Percentiles rank a stretch among this genome's conserved stretches.
Conservation (phyloP, 306 rosid species). For the Albizia julibrissin region DNA sequence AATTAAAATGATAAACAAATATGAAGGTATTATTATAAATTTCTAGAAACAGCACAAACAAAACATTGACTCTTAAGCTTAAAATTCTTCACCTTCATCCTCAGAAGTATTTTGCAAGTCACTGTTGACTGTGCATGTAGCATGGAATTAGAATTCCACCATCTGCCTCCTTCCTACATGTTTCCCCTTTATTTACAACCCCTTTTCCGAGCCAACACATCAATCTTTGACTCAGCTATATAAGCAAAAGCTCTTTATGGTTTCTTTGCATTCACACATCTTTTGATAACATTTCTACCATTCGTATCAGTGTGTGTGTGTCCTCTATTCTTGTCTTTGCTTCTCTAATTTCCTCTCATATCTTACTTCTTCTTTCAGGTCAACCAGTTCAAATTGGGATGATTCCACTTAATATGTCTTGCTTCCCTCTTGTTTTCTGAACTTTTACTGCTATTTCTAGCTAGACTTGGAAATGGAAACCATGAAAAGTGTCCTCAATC, state of each 20-base stretch:
- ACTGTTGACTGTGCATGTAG: neutral
- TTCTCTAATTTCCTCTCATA: neutral
- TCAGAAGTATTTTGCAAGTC: neutral
- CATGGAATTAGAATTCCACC: neutral
- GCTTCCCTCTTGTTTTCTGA: neutral
- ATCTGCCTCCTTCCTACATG: neutral
- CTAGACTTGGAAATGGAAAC: neutral
- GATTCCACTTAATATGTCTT: neutral
- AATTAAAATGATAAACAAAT: neutral
- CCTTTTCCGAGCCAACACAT: neutral
- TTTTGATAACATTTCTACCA: neutral
- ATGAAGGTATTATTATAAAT: neutral
- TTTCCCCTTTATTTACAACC: neutral
- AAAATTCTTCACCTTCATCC: neutral
- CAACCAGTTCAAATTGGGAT: neutral
- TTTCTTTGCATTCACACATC: neutral
- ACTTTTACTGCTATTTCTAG: neutral
- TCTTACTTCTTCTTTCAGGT: neutral
- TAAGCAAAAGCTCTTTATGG: neutral
- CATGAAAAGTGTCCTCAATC: neutral
- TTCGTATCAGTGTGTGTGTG: neutral
- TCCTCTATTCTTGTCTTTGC: neutral
- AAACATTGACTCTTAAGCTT: neutral
- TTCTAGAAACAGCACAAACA: neutral
- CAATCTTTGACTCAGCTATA: neutral